These are phyloP conservation scores for Fomitopsis schrenkii DNA, from an alignment of 1,284 basidiomycete genomes.

Conservation along the genomic window DNA sequence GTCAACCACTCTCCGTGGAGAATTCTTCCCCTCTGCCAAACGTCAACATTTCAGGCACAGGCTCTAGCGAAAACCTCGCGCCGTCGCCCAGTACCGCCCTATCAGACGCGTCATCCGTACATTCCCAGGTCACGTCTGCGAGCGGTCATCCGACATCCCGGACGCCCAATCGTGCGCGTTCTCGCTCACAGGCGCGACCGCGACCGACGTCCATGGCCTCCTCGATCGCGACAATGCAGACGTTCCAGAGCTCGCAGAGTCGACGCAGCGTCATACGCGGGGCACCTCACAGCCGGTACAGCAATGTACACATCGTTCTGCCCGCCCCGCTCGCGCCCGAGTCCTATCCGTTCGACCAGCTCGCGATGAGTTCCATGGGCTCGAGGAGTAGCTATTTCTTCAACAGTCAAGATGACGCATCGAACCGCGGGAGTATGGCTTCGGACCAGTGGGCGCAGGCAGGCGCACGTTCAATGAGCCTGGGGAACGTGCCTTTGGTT, in stretches of 20 bases:
- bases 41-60: conserved; percentile 14
- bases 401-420: conserved; percentile 9
- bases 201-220: conserved; percentile 37
- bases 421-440: conserved; percentile 17
- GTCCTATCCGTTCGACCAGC: conserved; percentile 21
- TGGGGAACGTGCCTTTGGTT: background rate
- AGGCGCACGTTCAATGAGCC: conserved; percentile 13
- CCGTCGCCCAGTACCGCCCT: conserved; percentile 14
- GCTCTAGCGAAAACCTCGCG: conserved; percentile 8
- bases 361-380: conserved; percentile 2
- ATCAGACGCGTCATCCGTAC: conserved; percentile 16
- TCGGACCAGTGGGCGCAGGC: conserved; percentile 28
- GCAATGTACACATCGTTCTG: conserved; percentile 57
- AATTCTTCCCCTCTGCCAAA: conserved; percentile 9
- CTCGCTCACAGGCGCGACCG: conserved; percentile 17
- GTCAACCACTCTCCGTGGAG: conserved; percentile 18
- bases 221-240: conserved; percentile 27
- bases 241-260: conserved; percentile 22
- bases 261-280: conserved; percentile 36
- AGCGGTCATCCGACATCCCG: conserved; percentile 11
- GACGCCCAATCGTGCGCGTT: conserved; percentile 14
- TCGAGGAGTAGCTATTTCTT: conserved; percentile 11
- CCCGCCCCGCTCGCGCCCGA: conserved; percentile 48
- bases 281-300: conserved; percentile 49
- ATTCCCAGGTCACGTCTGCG: background rate